Base-by-base conservation (phyloP, 1,284 basidiomycete species). In the Microstroma glucosiphilum region DNA sequence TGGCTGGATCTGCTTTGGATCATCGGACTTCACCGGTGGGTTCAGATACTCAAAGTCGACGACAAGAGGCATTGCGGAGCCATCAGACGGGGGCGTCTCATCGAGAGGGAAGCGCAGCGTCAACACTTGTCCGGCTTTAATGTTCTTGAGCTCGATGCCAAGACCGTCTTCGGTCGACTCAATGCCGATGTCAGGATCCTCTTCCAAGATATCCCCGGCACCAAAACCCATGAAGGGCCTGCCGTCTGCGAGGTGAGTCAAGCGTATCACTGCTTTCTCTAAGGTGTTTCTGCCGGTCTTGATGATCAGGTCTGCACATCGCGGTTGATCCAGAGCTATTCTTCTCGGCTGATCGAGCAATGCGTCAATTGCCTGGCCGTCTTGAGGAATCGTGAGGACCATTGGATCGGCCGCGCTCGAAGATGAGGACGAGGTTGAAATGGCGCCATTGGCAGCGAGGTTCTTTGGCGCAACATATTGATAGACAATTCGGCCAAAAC, bases 371-470 rank as follows among this genome's bases (percentile, higher is more conserved):
- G 76, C 64, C 4, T 64, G 67, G 6, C 67, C 69, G 41, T 79
- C 76, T 19, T 69, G 64, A 1, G 75, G 69, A 13, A 78, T 60
- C 21, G 64, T 58, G n/a, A 79, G 23, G 19, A 69, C 57, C 15
- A 41, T 9, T 6, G 66, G 65, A 25, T 19, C 46, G 19, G 59
- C 60, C 53, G 64, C 40, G 64, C 43, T 8, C 19, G 43, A 30
- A 25, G 58, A 46, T 15, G 61, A 26, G 53, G 51, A 40, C 54
- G 43, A 61, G 41, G 65, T 56, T 9, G 9, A 37, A 9, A 37
- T 37, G 30, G 30, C 30, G 9, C 30, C 30, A 13, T 56, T 21
- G 8, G 60, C 21, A 0, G 57, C 17, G 1, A 55, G 43, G 11
- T 57, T 54, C 19, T 58, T 51, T 19, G 60, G 41, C n/a, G 66